A percentile compares a stretch with the other conserved stretches of the same genome.
These are phyloP conservation scores for Thielaviopsis euricoi DNA, from an alignment of 2,329 filamentous ascomycete species.

Conservation along the genomic window DNA sequence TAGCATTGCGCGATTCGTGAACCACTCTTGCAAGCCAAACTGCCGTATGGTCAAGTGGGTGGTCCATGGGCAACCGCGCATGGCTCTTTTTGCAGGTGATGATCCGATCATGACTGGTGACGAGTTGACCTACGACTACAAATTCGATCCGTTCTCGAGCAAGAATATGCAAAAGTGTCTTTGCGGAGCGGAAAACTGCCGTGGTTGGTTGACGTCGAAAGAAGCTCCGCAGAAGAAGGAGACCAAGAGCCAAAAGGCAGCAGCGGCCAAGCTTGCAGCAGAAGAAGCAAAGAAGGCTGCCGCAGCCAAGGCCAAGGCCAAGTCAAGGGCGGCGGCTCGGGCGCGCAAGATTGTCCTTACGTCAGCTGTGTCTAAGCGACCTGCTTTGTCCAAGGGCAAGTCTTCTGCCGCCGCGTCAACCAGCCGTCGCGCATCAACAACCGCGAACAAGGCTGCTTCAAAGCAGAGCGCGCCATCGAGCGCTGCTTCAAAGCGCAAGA, in stretches of 20 bases:
- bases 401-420: constrained; percentile 1
- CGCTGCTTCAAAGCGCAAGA: constrained; percentile 8
- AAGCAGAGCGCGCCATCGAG: too few relatives aligned
- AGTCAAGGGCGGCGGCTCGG: constrained; percentile 26
- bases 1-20: constrained; percentile 93
- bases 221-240: constrained; percentile 33
- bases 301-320: constrained; percentile 28
- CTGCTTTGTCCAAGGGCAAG: constrained; percentile 5
- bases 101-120: constrained; percentile 84
- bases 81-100: constrained; percentile 91
- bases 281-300: constrained; percentile 11
- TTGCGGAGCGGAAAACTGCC: constrained; percentile 46
- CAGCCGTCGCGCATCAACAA: background rate
- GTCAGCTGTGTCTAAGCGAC: constrained; percentile 8
- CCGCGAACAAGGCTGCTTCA: constrained; percentile 14
- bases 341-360: constrained; percentile 19
- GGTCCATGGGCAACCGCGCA: constrained; percentile 79
- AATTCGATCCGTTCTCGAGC: constrained; percentile 52
- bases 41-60: constrained; percentile 98
- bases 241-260: constrained; percentile 18
- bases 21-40: constrained; percentile 92
- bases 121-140: constrained; percentile 88
- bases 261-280: constrained; percentile 17
- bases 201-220: constrained; percentile 46
- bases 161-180: constrained; percentile 53